Conservation (phyloP, 768 basidiomycete species). For the Pleurotus djamor region DNA sequence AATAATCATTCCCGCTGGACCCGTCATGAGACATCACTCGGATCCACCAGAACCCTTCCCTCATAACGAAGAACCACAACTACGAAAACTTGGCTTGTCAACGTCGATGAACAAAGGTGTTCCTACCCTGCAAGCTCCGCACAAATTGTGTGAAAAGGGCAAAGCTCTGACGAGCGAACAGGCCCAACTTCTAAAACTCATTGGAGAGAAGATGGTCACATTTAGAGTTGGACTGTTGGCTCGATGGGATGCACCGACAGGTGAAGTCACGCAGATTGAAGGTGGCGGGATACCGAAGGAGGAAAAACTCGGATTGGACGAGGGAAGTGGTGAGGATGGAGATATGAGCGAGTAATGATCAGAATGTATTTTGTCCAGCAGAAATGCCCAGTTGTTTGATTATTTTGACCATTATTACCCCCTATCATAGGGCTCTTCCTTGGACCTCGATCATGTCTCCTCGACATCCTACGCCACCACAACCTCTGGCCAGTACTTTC, state of each 20-base stretch:
- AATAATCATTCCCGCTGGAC: conserved; percentile 77
- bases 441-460: conserved; percentile 11
- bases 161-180: conserved; percentile 82
- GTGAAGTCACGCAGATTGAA: conserved; percentile 61
- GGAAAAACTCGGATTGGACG: conserved; percentile 29
- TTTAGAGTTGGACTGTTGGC: conserved; percentile 74
- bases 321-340: conserved; percentile 33
- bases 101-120: conserved; percentile 87
- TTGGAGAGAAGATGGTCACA: conserved; percentile 85
- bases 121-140: conserved; percentile 77
- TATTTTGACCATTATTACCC: no score
- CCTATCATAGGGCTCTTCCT: no score
- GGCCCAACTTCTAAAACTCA: conserved; percentile 89
- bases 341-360: conserved; percentile 50
- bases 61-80: conserved; percentile 96
- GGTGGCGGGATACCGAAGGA: conserved; percentile 33
- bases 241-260: conserved; percentile 70
- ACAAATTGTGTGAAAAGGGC: conserved; percentile 83
- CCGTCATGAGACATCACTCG: conserved; percentile 78
- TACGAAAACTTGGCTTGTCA: conserved; percentile 86
- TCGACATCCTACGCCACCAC: background rate
- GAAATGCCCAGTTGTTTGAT: no score
- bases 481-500: background rate
- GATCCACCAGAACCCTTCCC: conserved; percentile 89
- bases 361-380: no score